phyloP scores from a whole-genome alignment of 129 eudicot genomes.

The Saposhnikovia divaricata region DNA sequence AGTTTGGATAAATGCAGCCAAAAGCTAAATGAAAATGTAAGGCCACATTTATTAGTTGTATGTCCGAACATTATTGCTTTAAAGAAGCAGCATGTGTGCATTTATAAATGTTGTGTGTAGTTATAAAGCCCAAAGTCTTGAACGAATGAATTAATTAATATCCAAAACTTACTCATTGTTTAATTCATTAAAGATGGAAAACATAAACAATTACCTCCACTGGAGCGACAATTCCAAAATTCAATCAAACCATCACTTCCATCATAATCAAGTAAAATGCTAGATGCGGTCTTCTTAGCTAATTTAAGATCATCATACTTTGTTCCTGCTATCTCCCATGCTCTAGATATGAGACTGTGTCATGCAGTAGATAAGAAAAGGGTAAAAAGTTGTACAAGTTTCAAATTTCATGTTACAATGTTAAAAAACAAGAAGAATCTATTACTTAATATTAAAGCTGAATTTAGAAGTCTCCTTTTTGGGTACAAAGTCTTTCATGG shows the following conservation, averaged over 20 bases:
- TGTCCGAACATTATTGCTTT: background rate
- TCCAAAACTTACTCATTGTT: background rate
- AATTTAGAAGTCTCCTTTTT: background rate
- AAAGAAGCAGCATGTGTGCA: background rate
- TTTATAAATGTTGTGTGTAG: background rate
- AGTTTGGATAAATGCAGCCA: background rate
- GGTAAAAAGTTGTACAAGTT: background rate
- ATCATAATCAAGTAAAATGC: background rate
- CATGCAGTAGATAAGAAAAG: background rate
- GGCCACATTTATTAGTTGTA: background rate
- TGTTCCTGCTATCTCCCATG: slow-evolving; percentile 13
- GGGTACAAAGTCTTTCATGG: background rate
- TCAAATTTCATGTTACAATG: background rate
- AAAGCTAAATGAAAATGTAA: background rate
- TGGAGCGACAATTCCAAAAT: slow-evolving; percentile 9
- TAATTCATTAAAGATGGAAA: background rate
- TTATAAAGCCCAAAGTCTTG: background rate
- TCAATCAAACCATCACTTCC: background rate
- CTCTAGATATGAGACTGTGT: slow-evolving; percentile 11
- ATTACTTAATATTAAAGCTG: background rate
- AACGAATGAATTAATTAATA: background rate
- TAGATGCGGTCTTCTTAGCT: slow-evolving; percentile 2
- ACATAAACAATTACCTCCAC: slow-evolving; percentile 2
- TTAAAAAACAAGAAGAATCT: background rate
- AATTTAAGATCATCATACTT: slow-evolving; percentile 3